These are phyloP conservation scores for Chaetothyriales sp. DNA, from an alignment of 2,329 filamentous ascomycete species.

Conservation along the genomic window DNA sequence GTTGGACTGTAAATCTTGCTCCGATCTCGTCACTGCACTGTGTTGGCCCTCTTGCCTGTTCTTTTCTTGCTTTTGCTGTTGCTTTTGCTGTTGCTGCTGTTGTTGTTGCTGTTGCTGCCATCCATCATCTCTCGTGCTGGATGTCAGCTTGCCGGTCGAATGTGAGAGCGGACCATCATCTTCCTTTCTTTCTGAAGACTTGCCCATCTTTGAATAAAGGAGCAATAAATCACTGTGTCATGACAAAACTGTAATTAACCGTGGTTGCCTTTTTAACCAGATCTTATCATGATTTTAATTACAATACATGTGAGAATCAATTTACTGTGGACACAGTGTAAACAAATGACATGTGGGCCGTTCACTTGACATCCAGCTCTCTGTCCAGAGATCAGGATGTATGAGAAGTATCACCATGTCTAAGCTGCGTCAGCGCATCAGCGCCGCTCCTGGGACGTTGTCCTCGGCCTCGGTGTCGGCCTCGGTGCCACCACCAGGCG, in stretches of 20 bases:
- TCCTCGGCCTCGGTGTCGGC: slow-evolving; percentile 9
- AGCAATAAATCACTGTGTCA: too few species aligned
- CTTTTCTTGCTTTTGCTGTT: background rate
- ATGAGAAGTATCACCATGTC: slow-evolving; percentile 17
- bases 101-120: background rate
- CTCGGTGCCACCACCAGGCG: slow-evolving; percentile 14
- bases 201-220: background rate
- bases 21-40: background rate
- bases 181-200: background rate
- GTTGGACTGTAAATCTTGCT: slow-evolving; percentile 7
- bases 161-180: background rate
- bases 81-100: too few species aligned
- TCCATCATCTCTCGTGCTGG: slow-evolving; percentile 21
- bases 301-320: background rate
- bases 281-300: too few species aligned
- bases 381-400: background rate
- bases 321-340: too few species aligned
- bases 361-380: background rate
- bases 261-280: too few species aligned
- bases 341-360: background rate
- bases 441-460: slow-evolving; percentile 21
- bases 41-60: background rate
- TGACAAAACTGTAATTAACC: too few species aligned
- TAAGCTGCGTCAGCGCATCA: slow-evolving; percentile 29
- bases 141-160: background rate